Evolutionary conservation across 31 red algal genomes (phyloP).

Genomic region (Asparagopsis taxiformis): DNA sequence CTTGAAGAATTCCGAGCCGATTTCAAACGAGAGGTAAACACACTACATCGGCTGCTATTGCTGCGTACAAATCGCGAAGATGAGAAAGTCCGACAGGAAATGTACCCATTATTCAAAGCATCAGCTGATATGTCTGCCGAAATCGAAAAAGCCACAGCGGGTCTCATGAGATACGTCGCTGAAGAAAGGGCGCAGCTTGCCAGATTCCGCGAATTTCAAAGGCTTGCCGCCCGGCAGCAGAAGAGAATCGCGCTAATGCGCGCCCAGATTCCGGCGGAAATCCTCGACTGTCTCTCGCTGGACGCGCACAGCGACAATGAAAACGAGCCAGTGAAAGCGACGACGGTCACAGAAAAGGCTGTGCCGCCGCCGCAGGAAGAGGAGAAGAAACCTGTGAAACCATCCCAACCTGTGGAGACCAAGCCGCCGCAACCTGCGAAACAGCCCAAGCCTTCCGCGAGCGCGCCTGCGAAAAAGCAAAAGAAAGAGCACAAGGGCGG

Average conservation of each 20-base stretch:
- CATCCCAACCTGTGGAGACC: not conserved
- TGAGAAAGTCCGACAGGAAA: slow-evolving; percentile 22
- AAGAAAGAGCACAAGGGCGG: slow-evolving; percentile 4
- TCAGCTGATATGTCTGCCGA: slow-evolving; percentile 20
- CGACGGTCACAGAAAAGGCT: not conserved
- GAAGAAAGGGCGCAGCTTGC: slow-evolving; percentile 37
- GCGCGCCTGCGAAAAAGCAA: not conserved
- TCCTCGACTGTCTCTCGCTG: not conserved
- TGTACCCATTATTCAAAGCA: slow-evolving; percentile 27
- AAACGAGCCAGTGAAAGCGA: not conserved
- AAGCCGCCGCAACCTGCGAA: not conserved
- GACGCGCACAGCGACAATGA: not conserved
- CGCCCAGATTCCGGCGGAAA: slow-evolving; percentile 13
- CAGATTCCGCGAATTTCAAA: slow-evolving; percentile 19
- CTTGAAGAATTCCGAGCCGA: slow-evolving; percentile 8
- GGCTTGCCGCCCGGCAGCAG: slow-evolving; percentile 15
- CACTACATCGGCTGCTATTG: slow-evolving; percentile 14
- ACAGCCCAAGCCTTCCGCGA: not conserved
- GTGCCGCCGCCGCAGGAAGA: not conserved
- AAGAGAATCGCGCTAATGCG: slow-evolving; percentile 15
- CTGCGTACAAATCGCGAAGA: slow-evolving; percentile 14
- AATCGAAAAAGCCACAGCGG: slow-evolving; percentile 27
- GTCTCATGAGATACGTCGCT: slow-evolving; percentile 30
- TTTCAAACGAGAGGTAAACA: slow-evolving; percentile 20
- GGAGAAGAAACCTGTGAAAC: not conserved